Evolutionary conservation across 2,329 filamentous ascomycete species (phyloP).

Genomic region (Cercospora zeina): DNA sequence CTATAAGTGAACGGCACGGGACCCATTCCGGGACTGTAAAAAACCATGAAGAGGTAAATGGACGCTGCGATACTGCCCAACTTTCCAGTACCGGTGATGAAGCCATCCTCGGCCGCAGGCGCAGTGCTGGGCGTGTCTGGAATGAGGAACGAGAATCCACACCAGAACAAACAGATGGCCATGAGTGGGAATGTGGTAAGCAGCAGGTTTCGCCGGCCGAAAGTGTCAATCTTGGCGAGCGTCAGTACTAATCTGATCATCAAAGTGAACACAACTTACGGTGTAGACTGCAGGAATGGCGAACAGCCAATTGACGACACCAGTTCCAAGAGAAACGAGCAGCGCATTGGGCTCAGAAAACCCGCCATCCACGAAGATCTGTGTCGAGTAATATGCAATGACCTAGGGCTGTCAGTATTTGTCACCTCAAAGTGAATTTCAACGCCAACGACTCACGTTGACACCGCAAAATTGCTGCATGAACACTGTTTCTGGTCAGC

Average conservation of each 20-base stretch:
- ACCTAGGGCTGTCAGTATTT: constrained; percentile 24
- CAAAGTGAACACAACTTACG: constrained; percentile 13
- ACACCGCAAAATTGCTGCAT: constrained; percentile 38
- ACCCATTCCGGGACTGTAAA: constrained; percentile 45
- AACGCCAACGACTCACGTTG: neutral
- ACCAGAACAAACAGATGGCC: constrained; percentile 52
- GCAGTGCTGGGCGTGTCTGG: constrained; percentile 25
- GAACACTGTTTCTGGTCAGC: constrained; percentile 28
- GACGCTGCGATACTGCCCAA: constrained; percentile 44
- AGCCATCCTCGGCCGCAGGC: constrained; percentile 9
- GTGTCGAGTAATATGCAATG: constrained; percentile 39
- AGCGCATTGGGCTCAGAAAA: constrained; percentile 33
- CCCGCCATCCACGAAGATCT: constrained; percentile 34
- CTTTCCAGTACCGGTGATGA: constrained; percentile 30
- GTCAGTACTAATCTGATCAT: neutral
- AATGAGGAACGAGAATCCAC: constrained; percentile 46
- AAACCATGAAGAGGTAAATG: constrained; percentile 40
- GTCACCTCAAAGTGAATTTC: neutral
- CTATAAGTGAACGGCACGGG: constrained; percentile 50
- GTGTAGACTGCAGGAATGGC: constrained; percentile 27
- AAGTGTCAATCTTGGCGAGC: constrained; percentile 48
- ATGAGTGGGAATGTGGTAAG: constrained; percentile 50
- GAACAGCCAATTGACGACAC: constrained; percentile 31
- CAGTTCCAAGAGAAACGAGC: constrained; percentile 38
- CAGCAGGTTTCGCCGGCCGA: constrained; percentile 48